Conservation (phyloP, 768 basidiomycete genomes). For the Lentinus tigrinus region DNA sequence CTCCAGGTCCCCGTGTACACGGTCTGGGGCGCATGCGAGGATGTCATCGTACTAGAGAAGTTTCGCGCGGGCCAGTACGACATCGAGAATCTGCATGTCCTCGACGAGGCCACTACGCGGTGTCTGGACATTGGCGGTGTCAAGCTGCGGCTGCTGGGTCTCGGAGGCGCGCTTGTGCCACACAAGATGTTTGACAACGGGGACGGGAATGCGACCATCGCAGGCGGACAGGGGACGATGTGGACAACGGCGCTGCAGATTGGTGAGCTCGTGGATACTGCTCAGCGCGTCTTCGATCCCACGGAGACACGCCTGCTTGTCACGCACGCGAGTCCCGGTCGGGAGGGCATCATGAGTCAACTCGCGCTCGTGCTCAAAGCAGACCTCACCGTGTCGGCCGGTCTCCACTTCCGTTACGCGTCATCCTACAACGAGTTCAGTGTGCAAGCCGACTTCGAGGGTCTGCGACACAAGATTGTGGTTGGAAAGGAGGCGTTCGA, state of each 20-base stretch:
- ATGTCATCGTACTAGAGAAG: constrained; percentile 90
- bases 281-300: constrained; percentile 89
- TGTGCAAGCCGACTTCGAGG: constrained; percentile 86
- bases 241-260: constrained; percentile 98
- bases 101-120: constrained; percentile 96
- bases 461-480: constrained; percentile 77
- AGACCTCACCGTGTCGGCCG: constrained; percentile 90
- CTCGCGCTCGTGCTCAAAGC: constrained; percentile 89
- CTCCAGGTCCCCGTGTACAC: constrained; percentile 93
- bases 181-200: constrained; percentile 97
- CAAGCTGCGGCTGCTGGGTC: constrained; percentile 89
- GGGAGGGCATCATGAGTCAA: constrained; percentile 91
- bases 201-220: constrained; percentile 93
- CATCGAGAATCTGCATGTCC: constrained; percentile 86
- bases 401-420: constrained; percentile 97
- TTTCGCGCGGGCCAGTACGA: constrained; percentile 80
- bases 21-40: constrained; percentile 97
- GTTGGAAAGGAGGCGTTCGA: constrained; percentile 81
- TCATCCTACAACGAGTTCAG: constrained; percentile 97
- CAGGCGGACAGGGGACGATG: constrained; percentile 97
- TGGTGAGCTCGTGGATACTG: constrained; percentile 96
- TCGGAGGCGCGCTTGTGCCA: constrained; percentile 91
- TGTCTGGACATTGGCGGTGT: constrained; percentile 90
- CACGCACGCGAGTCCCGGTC: constrained; percentile 88
- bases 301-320: constrained; percentile 93